Evolutionary conservation across 2,329 filamentous ascomycete genomes (phyloP).

Genomic region (Ascochyta viciae-villosae): DNA sequence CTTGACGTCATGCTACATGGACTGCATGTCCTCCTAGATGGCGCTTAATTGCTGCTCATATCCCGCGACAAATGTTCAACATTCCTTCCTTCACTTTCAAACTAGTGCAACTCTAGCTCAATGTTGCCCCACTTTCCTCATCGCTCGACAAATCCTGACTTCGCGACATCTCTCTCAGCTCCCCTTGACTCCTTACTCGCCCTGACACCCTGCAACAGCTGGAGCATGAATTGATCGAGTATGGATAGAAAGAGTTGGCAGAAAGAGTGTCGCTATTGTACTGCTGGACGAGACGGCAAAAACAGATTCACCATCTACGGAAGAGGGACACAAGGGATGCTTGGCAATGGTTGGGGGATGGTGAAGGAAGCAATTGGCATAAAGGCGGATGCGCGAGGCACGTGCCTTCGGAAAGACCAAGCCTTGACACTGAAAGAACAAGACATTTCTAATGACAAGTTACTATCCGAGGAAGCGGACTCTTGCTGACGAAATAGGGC

Average conservation of each 20-base stretch:
- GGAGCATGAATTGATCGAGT: neutral
- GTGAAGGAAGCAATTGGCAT: neutral
- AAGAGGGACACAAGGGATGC: neutral
- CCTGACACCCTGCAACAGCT: neutral
- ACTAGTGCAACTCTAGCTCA: slow-evolving; percentile 1
- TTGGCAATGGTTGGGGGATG: neutral
- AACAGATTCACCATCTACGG: neutral
- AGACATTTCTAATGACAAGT: neutral
- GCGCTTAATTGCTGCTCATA: neutral
- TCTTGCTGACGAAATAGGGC: slow-evolving; percentile 10
- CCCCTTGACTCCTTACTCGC: neutral
- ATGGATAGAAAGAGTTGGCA: neutral
- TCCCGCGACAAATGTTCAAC: neutral
- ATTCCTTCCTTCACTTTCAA: slow-evolving; percentile 5
- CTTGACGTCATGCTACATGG: neutral
- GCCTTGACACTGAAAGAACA: neutral
- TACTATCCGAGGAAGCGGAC: slow-evolving; percentile 10
- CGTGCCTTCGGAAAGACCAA: neutral
- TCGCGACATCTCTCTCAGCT: neutral
- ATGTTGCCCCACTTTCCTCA: slow-evolving; percentile 1
- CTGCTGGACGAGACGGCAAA: neutral
- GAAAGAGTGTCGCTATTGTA: neutral
- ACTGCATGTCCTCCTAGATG: neutral
- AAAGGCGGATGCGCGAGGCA: neutral
- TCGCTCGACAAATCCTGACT: neutral